Conservation (phyloP, 495 filamentous ascomycete genomes). For the Beverwykella pulmonaria region DNA sequence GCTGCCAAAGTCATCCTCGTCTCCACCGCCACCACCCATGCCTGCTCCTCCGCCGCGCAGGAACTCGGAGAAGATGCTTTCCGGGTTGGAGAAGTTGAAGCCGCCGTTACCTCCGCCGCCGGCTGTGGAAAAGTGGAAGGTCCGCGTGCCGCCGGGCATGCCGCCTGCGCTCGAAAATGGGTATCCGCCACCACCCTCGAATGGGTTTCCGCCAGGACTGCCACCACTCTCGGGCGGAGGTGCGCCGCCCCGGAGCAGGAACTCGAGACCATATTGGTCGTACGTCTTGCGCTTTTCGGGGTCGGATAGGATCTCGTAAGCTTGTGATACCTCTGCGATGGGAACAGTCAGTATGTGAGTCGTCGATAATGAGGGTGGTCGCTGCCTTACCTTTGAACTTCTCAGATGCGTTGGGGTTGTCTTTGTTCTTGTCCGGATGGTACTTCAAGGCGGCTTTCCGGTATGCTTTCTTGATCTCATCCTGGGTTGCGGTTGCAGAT, state of each 20-base stretch:
- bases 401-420: conserved; percentile 78
- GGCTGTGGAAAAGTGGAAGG: conserved; percentile 75
- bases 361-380: conserved; percentile 22
- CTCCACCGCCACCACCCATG: conserved; percentile 41
- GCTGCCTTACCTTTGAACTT: conserved; percentile 72
- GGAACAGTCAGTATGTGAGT: conserved; percentile 35
- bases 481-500: conserved; percentile 77
- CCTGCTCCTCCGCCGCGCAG: conserved; percentile 59
- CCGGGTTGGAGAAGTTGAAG: conserved; percentile 80
- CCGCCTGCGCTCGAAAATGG: conserved; percentile 60
- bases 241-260: conserved; percentile 80
- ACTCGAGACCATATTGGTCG: conserved; percentile 93
- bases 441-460: conserved; percentile 75
- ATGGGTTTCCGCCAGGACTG: conserved; percentile 60
- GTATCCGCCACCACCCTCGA: conserved; percentile 52
- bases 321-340: conserved; percentile 77
- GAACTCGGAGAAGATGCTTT: conserved; percentile 83
- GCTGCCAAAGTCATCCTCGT: conserved; percentile 56
- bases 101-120: conserved; percentile 59
- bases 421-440: conserved; percentile 97
- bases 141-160: conserved; percentile 54
- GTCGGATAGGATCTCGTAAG: conserved; percentile 96
- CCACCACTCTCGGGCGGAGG: conserved; percentile 63
- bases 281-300: conserved; percentile 96
- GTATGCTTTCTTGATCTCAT: conserved; percentile 98